Conservation (phyloP, 495 filamentous ascomycete genomes). For the Annulohypoxylon nitens region DNA sequence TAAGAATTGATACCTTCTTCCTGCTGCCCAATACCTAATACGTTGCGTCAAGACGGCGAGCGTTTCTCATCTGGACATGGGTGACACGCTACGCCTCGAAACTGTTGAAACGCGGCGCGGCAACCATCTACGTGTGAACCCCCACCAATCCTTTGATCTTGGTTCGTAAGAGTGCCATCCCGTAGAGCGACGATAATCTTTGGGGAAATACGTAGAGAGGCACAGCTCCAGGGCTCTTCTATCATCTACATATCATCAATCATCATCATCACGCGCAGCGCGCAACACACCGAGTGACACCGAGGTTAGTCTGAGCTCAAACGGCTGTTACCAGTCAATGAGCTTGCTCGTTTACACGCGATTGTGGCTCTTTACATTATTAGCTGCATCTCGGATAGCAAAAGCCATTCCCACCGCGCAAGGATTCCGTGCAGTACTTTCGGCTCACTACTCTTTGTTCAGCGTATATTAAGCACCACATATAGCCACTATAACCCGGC, state of each 20-base stretch:
- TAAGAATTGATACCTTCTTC: background rate
- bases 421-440: constrained; percentile 45
- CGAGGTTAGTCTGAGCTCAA: constrained; percentile 32
- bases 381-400: constrained; percentile 48
- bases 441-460: constrained; percentile 33
- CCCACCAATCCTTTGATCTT: constrained; percentile 51
- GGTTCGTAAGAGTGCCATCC: constrained; percentile 51
- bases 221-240: constrained; percentile 4
- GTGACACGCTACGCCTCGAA: constrained; percentile 41
- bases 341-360: constrained; percentile 39
- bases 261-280: constrained; percentile 36
- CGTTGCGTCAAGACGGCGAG: constrained; percentile 29
- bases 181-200: constrained; percentile 50
- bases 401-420: constrained; percentile 37
- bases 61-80: constrained; percentile 42
- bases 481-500: constrained; percentile 58
- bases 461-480: constrained; percentile 60
- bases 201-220: constrained; percentile 25
- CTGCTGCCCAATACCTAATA: constrained; percentile 11
- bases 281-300: constrained; percentile 48
- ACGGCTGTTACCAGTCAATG: constrained; percentile 30
- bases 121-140: constrained; percentile 38
- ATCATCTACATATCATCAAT: background rate
- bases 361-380: constrained; percentile 40
- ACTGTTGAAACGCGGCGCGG: constrained; percentile 49